A percentile compares a stretch with the other conserved stretches of the same genome.
Evolutionary conservation across 1,284 basidiomycete genomes (phyloP).

Genomic region (Ustilago crameri): DNA sequence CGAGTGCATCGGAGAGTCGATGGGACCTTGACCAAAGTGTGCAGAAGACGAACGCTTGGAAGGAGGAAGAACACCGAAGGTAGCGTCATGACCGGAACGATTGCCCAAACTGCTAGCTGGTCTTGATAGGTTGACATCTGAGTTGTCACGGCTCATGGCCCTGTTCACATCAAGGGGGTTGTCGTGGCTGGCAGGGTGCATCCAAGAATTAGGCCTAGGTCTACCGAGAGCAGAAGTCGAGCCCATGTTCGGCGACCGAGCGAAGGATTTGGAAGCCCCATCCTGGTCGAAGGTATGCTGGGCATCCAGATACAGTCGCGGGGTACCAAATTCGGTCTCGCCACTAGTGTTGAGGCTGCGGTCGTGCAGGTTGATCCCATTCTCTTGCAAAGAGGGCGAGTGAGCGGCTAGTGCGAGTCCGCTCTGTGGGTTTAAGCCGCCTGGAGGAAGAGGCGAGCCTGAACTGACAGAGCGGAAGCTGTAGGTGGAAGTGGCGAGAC

Average conservation of each 20-base stretch:
- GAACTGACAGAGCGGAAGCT: conserved; percentile 46
- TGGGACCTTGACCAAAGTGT: conserved; percentile 13
- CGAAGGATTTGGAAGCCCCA: conserved; percentile 6
- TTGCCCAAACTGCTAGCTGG: conserved; percentile 44
- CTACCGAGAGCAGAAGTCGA: conserved; percentile 8
- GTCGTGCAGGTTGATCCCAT: conserved; percentile 11
- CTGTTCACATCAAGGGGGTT: conserved; percentile 4
- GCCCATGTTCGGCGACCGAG: conserved; percentile 5
- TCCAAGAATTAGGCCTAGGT: conserved; percentile 41
- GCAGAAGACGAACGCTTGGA: conserved; percentile 26
- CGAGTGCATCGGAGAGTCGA: conserved; percentile 5
- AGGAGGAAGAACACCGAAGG: conserved; percentile 5
- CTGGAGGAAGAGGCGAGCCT: conserved; percentile 24
- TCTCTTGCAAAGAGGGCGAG: conserved; percentile 27
- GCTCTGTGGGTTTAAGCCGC: conserved; percentile 2
- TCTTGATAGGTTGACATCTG: conserved; percentile 11
- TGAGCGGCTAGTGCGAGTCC: conserved; percentile 10
- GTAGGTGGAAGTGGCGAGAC: conserved; percentile 33
- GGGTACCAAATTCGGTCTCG: conserved; percentile 44
- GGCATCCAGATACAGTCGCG: conserved; percentile 38
- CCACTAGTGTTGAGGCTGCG: conserved; percentile 13
- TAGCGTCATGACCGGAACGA: conserved; percentile 7
- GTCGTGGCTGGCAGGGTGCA: conserved; percentile 39
- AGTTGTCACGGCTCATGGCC: conserved; percentile 2
- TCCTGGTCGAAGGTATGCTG: conserved; percentile 35